Conservation (phyloP, 768 basidiomycete species). For the Hygrocybe coccinea region DNA sequence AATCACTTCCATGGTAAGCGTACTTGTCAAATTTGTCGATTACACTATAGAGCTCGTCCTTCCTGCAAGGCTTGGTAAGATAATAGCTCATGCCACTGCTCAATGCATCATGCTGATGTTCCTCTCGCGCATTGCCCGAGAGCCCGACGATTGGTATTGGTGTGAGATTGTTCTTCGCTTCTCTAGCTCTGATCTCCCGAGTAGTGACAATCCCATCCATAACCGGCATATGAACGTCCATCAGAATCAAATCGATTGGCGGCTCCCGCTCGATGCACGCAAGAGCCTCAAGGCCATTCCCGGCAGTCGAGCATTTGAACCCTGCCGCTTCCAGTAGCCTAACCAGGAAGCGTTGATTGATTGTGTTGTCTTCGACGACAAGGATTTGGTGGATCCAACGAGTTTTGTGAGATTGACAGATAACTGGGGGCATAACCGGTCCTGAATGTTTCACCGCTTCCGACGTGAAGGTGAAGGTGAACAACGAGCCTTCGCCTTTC, state of each 20-base stretch:
- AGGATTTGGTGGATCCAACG: background rate
- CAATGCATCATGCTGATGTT: conserved; percentile 5
- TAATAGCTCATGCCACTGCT: conserved; percentile 5
- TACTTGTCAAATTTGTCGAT: conserved; percentile 4
- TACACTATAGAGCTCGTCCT: conserved; percentile 5
- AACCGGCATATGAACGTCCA: conserved; percentile 9
- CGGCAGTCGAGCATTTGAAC: conserved; percentile 3
- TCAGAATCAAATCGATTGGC: conserved; percentile 6
- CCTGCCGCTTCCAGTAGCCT: conserved; percentile 1
- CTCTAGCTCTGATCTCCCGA: conserved; percentile 6
- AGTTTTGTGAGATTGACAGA: background rate
- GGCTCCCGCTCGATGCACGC: background rate
- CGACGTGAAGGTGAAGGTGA: conserved; percentile 3
- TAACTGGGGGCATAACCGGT: background rate
- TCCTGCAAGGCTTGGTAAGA: conserved; percentile 7
- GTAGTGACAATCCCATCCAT: conserved; percentile 7
- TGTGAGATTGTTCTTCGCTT: background rate
- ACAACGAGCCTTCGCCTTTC: conserved; percentile 5
- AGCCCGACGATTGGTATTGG: conserved; percentile 5
- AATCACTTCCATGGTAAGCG: background rate
- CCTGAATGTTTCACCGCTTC: background rate
- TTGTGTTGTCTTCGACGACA: conserved; percentile 5
- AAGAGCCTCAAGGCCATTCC: conserved; percentile 4
- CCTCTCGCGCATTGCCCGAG: conserved; percentile 8
- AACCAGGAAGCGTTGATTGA: conserved; percentile 6